phyloP scores from a whole-genome alignment of 1,139 yeast genomes.

The Scheffersomyces lignicola region DNA sequence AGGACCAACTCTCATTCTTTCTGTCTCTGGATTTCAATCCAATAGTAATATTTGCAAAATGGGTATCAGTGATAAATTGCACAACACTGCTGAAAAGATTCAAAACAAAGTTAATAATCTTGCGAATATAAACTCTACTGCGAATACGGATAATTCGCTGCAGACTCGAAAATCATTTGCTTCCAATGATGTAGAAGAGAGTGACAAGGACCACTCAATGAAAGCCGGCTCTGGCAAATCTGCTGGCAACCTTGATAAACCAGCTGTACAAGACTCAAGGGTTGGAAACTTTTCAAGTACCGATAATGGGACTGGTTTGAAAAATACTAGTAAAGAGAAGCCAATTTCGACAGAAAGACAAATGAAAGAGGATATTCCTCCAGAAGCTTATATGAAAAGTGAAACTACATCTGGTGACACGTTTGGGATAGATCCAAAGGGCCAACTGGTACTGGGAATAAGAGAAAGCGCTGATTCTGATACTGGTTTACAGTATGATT shows the following conservation, averaged over 20 bases:
- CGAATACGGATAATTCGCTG: neutral
- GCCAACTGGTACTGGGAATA: neutral
- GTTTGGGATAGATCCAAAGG: conserved; percentile 1
- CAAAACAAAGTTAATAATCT: neutral
- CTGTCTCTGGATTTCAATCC: no score
- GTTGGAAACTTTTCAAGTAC: no score
- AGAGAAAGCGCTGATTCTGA: neutral
- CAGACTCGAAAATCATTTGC: neutral
- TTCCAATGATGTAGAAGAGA: conserved; percentile 2
- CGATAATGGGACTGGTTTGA: no score
- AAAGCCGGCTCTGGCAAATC: neutral
- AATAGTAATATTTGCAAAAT: no score
- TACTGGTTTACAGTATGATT: neutral
- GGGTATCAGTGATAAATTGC: conserved; percentile 3
- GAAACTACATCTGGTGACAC: conserved; percentile 3
- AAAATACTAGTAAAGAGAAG: no score
- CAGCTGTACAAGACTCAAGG: neutral
- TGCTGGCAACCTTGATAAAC: conserved; percentile 1
- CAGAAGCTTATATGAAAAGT: conserved; percentile 1
- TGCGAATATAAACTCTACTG: neutral
- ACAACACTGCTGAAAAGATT: conserved; percentile 2
- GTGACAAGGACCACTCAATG: neutral
- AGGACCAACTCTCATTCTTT: no score
- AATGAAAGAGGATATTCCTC: neutral
- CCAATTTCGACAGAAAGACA: no score